These are phyloP conservation scores for Lichina pygmaea DNA, from an alignment of 495 filamentous ascomycete genomes.

Conservation along the genomic window DNA sequence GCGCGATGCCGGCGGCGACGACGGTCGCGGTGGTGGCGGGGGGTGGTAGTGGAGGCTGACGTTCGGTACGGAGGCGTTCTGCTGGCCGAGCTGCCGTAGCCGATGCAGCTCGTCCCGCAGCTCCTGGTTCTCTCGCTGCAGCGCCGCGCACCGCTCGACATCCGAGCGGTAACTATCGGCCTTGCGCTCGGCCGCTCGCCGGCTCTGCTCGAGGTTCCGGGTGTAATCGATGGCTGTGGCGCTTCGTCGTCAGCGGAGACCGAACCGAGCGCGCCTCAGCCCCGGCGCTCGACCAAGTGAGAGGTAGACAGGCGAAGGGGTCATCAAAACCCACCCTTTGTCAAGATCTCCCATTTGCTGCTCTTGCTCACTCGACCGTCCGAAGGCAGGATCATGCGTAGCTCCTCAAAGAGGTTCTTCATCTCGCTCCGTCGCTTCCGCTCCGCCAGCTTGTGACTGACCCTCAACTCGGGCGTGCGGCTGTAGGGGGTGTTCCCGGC, in stretches of 20 bases:
- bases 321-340: constrained; percentile 38
- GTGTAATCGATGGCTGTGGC: constrained; percentile 20
- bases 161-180: constrained; percentile 12
- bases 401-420: constrained; percentile 83
- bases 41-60: constrained; percentile 11
- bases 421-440: constrained; percentile 90
- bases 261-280: neutral
- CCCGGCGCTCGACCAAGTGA: constrained; percentile 5
- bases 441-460: constrained; percentile 90
- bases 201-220: constrained; percentile 13
- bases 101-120: constrained; percentile 25
- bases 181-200: constrained; percentile 13
- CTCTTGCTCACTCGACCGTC: constrained; percentile 65
- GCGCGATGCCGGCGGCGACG: constrained; percentile 13
- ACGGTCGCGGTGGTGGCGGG: constrained; percentile 9
- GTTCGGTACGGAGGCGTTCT: constrained; percentile 1
- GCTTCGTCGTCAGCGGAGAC: neutral
- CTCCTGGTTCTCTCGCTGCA: constrained; percentile 19
- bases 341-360: constrained; percentile 98
- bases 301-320: too few relatives aligned
- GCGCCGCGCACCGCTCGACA: constrained; percentile 12
- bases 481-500: constrained; percentile 51
- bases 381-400: constrained; percentile 59
- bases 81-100: constrained; percentile 11
- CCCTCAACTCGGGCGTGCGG: constrained; percentile 75